A percentile compares a stretch with the other conserved stretches of the same genome.
phyloP scores from a whole-genome alignment of 78 protist species.

The Tieghemostelium lacteum region DNA sequence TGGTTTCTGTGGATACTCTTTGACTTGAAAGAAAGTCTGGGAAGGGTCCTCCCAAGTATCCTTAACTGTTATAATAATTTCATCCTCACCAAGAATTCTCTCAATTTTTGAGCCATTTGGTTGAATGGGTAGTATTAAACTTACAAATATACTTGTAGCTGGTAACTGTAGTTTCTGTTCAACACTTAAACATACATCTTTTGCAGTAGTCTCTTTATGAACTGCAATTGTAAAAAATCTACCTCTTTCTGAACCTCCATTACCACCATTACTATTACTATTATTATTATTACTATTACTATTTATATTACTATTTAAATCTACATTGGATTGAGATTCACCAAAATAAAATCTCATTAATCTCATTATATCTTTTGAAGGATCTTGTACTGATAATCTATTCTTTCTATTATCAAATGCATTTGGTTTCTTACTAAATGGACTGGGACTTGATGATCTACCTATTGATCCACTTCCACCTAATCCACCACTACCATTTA shows the following conservation, averaged over 20 bases:
- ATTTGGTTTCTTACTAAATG: conserved; percentile 27
- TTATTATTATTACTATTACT: too few relatives aligned
- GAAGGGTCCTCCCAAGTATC: conserved; percentile 76
- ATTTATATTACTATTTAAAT: too few relatives aligned
- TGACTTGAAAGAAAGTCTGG: conserved; percentile 55
- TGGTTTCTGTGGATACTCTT: conserved; percentile 30
- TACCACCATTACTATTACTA: neutral
- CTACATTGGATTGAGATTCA: conserved; percentile 1
- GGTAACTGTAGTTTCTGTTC: conserved; percentile 56
- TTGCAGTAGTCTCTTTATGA: conserved; percentile 25
- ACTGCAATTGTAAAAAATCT: conserved; percentile 65
- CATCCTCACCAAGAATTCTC: conserved; percentile 57
- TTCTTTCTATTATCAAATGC: conserved; percentile 17
- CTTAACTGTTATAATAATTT: conserved; percentile 29
- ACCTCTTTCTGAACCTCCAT: conserved; percentile 7
- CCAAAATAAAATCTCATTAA: conserved; percentile 70
- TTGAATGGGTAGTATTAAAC: conserved; percentile 41
- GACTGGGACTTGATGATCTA: conserved; percentile 60
- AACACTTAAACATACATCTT: conserved; percentile 40
- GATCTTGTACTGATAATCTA: conserved; percentile 43
- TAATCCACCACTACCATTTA: too few relatives aligned
- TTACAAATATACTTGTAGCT: conserved; percentile 9
- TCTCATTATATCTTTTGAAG: conserved; percentile 49
- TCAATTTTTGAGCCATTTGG: conserved; percentile 57
- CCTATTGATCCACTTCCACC: conserved; percentile 21